phyloP scores from a whole-genome alignment of 2,329 filamentous ascomycete species.

The Aspergillus tubingensis region DNA sequence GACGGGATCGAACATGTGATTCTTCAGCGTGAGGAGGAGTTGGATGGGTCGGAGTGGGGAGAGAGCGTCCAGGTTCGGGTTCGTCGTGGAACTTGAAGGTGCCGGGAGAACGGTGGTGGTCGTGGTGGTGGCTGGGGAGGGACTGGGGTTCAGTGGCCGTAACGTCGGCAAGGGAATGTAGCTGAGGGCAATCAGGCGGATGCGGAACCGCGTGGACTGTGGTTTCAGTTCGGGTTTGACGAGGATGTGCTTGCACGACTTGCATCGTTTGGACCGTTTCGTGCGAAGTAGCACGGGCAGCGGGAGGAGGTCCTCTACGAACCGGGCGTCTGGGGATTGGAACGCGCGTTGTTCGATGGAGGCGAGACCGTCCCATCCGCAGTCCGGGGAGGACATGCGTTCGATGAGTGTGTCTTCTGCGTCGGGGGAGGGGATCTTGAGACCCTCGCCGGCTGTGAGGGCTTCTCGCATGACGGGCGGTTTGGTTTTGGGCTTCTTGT shows the following conservation, averaged over 20 bases:
- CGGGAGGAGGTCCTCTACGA: constrained; percentile 75
- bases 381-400: constrained; percentile 54
- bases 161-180: constrained; percentile 80
- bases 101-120: constrained; percentile 14
- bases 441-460: constrained; percentile 67
- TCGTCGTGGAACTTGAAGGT: constrained; percentile 31
- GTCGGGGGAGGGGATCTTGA: constrained; percentile 63
- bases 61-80: constrained; percentile 52
- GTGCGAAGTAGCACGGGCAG: constrained; percentile 81
- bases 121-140: constrained; percentile 20
- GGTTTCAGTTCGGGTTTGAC: constrained; percentile 92
- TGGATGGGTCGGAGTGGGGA: constrained; percentile 61
- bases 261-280: constrained; percentile 91
- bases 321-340: constrained; percentile 57
- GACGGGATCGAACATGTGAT: constrained; percentile 90
- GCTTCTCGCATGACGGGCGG: constrained; percentile 80
- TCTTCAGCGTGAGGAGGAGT: constrained; percentile 86
- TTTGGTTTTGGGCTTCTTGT: constrained; percentile 67
- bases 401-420: constrained; percentile 62
- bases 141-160: constrained; percentile 58
- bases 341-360: constrained; percentile 55
- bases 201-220: constrained; percentile 84
- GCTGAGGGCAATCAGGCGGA: constrained; percentile 82
- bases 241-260: constrained; percentile 89
- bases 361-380: constrained; percentile 66